These are phyloP conservation scores for Pachyrhizus erosus DNA, from an alignment of 306 rosid genomes.

Conservation along the genomic window DNA sequence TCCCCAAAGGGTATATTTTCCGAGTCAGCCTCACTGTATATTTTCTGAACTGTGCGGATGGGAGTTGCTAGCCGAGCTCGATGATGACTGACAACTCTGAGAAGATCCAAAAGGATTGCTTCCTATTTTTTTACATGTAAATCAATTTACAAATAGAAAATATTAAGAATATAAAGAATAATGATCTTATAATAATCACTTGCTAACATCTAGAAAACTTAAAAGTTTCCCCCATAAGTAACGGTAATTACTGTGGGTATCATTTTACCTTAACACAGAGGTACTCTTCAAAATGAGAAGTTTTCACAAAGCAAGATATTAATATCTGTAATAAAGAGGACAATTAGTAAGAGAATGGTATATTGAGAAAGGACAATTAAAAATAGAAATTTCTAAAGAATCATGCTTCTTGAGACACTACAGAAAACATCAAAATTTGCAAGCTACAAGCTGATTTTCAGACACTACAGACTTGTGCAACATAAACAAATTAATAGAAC, in stretches of 20 bases:
- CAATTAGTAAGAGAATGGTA: slow-evolving; percentile 32
- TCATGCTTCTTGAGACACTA: slow-evolving; percentile 14
- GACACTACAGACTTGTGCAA: neutral
- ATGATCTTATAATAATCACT: slow-evolving; percentile 3
- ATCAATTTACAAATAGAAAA: slow-evolving; percentile 23
- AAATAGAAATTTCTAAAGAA: neutral
- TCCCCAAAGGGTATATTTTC: slow-evolving; percentile 84
- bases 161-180: neutral
- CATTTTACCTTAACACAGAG: slow-evolving; percentile 88
- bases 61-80: slow-evolving; percentile 95
- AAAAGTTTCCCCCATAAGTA: neutral
- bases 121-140: slow-evolving; percentile 69
- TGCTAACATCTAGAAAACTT: neutral
- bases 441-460: slow-evolving; percentile 11
- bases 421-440: slow-evolving; percentile 27
- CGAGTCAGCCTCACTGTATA: slow-evolving; percentile 71
- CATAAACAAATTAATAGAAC: slow-evolving; percentile 22
- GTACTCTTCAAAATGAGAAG: slow-evolving; percentile 95
- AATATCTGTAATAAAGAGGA: slow-evolving; percentile 69
- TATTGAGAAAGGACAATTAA: slow-evolving; percentile 1
- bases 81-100: slow-evolving; percentile 93
- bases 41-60: slow-evolving; percentile 94
- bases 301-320: slow-evolving; percentile 96
- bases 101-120: slow-evolving; percentile 93
- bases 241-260: slow-evolving; percentile 4